A percentile compares a stretch with the other conserved stretches of the same genome.
phyloP scores from a whole-genome alignment of 2,329 filamentous ascomycete genomes.

The Aspergillaceae sp. region DNA sequence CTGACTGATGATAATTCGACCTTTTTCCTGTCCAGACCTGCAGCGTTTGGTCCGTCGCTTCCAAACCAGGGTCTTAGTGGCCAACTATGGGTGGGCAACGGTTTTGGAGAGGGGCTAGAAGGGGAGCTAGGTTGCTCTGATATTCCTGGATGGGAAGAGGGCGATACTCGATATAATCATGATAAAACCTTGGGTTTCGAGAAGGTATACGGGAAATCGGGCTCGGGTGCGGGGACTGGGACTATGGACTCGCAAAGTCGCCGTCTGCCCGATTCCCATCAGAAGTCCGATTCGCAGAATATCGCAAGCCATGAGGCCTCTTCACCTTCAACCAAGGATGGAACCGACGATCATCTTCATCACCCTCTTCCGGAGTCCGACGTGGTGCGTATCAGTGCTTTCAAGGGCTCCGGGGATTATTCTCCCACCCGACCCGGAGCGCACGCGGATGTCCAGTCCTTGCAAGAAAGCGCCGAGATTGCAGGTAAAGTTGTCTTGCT shows the following conservation, averaged over 20 bases:
- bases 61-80: conserved; percentile 71
- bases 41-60: conserved; percentile 79
- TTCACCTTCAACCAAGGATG: conserved; percentile 50
- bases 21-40: conserved; percentile 86
- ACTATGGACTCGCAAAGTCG: conserved; percentile 10
- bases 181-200: conserved; percentile 15
- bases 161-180: conserved; percentile 35
- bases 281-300: conserved; percentile 12
- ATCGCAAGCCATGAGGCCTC: conserved; percentile 9
- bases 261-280: conserved; percentile 16
- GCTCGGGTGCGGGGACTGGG: conserved; percentile 15
- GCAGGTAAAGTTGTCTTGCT: conserved; percentile 85
- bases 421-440: conserved; percentile 26
- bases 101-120: conserved; percentile 72
- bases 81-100: conserved; percentile 85
- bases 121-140: conserved; percentile 93
- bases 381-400: conserved; percentile 23
- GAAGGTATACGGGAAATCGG: conserved; percentile 15
- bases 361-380: conserved; percentile 44
- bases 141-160: conserved; percentile 76
- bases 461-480: conserved; percentile 89
- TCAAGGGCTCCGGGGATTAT: conserved; percentile 27
- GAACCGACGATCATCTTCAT: conserved; percentile 77
- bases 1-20: conserved; percentile 97
- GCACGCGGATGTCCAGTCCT: conserved; percentile 85